Base-by-base conservation (phyloP, 73 alveolate species). In the Paramecium primaurelia region DNA sequence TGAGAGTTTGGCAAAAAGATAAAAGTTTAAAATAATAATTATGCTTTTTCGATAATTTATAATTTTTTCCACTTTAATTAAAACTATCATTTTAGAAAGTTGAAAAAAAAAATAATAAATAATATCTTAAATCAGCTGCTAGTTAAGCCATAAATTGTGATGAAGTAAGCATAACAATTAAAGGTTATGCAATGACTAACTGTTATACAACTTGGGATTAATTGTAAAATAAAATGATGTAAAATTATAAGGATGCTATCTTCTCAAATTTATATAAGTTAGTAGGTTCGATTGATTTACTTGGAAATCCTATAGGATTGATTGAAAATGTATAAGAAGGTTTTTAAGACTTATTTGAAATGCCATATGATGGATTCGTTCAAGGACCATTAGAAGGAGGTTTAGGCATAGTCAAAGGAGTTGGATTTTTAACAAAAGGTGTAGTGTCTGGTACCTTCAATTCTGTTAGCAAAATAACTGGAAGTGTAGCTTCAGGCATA, bases 401-500 rank as follows among this genome's bases (percentile, higher is more conserved):
- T 11, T 69, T 93, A 90, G 97, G 96, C 9, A 60, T 95, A 28
- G 96, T 93, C 1, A 95, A 95, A 91, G 97, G 97, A 7, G 96
- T 94, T 10, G 95, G 95, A 8, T 93, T 95, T 42, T 85, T 95
- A 86, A 95, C 95, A 20, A 95, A 95, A 86, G 96, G 95, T 59
- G 93, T 95, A 2, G 98, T 95, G 0, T 88, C 95, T 83, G 98
- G 98, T 4, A 95, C 98, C 4, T 95, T 95, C 86, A 92, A 94
- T 85, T 94, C 96, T 54, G 96, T 96, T 30, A 85, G 94, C 28
- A 94, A 94, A 73, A 95, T 95, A 49, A 94, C 98, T n/a, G 98
- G 98, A 36, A 93, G 99, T 26, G 95, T 98, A 6, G 94, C 98
- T n/a, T 96, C 95, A 60, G 95, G 98, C 86, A 88, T 97, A 12